A percentile compares a stretch with the other conserved stretches of the same genome.
Conservation (phyloP, 2,329 filamentous ascomycete genomes). For the Clarireedia homoeocarpa region DNA sequence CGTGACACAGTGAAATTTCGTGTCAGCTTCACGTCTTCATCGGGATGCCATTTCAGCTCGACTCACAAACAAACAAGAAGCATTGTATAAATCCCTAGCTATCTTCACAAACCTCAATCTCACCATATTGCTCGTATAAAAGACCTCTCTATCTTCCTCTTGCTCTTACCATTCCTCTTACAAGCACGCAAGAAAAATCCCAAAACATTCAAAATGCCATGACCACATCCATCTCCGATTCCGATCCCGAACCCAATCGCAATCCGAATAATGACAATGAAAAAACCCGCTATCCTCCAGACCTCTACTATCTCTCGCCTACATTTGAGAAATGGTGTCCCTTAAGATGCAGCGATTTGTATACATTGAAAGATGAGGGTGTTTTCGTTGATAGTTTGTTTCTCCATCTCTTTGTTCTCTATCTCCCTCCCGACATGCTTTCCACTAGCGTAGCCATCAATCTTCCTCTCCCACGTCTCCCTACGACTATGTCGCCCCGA, state of each 20-base stretch:
- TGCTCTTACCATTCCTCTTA: background rate
- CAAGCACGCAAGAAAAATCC: background rate
- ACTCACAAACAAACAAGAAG: no score
- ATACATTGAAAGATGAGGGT: constrained; percentile 37
- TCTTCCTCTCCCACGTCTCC: no score
- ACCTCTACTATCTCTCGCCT: constrained; percentile 55
- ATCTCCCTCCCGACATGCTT: background rate
- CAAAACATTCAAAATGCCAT: constrained; percentile 38
- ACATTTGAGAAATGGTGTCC: constrained; percentile 54
- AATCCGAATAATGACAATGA: no score
- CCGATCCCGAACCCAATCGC: background rate
- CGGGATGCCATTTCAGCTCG: no score
- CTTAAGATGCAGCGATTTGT: constrained; percentile 44
- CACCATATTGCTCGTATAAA: background rate
- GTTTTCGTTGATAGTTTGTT: constrained; percentile 45
- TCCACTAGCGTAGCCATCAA: background rate
- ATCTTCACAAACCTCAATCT: background rate
- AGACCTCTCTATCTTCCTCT: no score
- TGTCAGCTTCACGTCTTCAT: no score
- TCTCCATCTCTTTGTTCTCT: background rate
- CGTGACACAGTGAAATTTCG: no score
- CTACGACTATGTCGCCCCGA: background rate
- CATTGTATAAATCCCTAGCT: no score
- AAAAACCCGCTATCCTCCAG: constrained; percentile 43
- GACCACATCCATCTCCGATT: constrained; percentile 31